Percentiles rank a stretch among this genome's conserved stretches.
Evolutionary conservation across 2,329 filamentous ascomycete species (phyloP).

Genomic region (Nemania abortiva): DNA sequence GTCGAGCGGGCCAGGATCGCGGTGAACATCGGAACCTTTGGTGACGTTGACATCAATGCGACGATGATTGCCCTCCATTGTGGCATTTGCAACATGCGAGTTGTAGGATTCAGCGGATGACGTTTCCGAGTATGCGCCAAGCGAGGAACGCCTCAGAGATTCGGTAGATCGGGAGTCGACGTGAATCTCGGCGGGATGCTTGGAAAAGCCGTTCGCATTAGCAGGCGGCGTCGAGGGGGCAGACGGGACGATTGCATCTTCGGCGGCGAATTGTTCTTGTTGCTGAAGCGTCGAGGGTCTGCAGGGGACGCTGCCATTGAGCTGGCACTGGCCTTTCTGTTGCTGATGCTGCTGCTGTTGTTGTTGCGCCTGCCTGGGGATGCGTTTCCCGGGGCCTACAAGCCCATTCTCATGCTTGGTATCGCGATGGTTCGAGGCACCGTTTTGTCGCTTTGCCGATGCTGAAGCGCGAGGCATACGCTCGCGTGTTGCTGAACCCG

Average conservation of each 20-base stretch:
- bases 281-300: constrained; percentile 37
- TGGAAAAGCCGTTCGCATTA: constrained; percentile 54
- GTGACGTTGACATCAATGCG: constrained; percentile 78
- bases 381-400: constrained; percentile 80
- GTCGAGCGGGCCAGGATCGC: constrained; percentile 78
- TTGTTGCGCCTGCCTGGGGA: constrained; percentile 45
- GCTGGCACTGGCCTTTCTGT: constrained; percentile 61
- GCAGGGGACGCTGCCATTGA: constrained; percentile 53
- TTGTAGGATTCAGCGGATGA: constrained; percentile 66
- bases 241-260: constrained; percentile 51
- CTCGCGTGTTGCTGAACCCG: constrained; percentile 54
- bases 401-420: constrained; percentile 88
- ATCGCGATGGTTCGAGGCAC: constrained; percentile 73
- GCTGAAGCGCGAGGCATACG: constrained; percentile 73
- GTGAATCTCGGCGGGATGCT: constrained; percentile 55
- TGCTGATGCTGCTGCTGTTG: constrained; percentile 33
- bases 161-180: constrained; percentile 58
- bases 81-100: constrained; percentile 53
- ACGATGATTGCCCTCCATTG: constrained; percentile 66
- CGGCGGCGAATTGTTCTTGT: constrained; percentile 44
- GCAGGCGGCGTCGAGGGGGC: constrained; percentile 54
- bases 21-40: constrained; percentile 76
- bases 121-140: constrained; percentile 66
- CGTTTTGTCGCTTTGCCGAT: constrained; percentile 72
- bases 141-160: constrained; percentile 51